Conservation (phyloP, 2,329 filamentous ascomycete species). For the Claviceps humidiphila region DNA sequence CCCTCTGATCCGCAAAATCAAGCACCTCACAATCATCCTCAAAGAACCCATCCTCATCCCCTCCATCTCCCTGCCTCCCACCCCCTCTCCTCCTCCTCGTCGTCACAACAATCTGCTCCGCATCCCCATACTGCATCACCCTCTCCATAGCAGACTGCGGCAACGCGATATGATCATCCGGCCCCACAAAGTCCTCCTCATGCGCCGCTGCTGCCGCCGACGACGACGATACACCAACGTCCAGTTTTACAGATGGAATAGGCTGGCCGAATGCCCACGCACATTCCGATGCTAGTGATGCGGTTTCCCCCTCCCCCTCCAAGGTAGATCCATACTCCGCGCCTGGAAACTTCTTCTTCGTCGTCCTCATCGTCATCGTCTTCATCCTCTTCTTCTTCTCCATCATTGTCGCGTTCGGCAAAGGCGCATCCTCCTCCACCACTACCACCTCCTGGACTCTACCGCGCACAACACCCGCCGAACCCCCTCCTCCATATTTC, state of each 20-base stretch:
- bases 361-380: constrained; percentile 25
- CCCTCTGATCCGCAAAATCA: constrained; percentile 66
- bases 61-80: constrained; percentile 33
- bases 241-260: constrained; percentile 36
- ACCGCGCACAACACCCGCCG: constrained; percentile 27
- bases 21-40: constrained; percentile 88
- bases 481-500: constrained; percentile 36
- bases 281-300: constrained; percentile 1
- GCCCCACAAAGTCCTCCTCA: constrained; percentile 39
- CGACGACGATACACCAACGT: constrained; percentile 28
- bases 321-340: background rate
- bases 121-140: constrained; percentile 45
- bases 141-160: constrained; percentile 52
- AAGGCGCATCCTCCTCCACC: constrained; percentile 25
- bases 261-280: constrained; percentile 49
- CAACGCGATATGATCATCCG: constrained; percentile 45
- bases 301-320: background rate
- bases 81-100: constrained; percentile 57
- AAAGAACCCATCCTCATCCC: constrained; percentile 69
- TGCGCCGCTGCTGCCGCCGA: constrained; percentile 7
- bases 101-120: constrained; percentile 71
- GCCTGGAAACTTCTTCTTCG: constrained; percentile 9
- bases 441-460: constrained; percentile 24
- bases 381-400: constrained; percentile 24
- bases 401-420: constrained; percentile 12